These are phyloP conservation scores for Draba incana DNA, from an alignment of 345 rosid genomes.

Conservation along the genomic window DNA sequence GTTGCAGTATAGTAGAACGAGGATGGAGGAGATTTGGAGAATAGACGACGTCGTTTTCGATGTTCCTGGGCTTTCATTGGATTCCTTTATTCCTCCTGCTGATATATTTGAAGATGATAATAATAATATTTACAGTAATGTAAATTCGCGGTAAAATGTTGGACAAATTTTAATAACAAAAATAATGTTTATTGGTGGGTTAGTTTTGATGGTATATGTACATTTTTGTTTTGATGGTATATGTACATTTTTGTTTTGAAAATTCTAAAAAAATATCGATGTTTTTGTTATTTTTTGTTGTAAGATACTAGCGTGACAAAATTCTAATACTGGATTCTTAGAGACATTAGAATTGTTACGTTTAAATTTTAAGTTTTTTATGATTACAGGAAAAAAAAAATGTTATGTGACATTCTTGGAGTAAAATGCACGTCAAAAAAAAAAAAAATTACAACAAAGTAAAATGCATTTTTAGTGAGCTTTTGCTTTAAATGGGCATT, in stretches of 20 bases:
- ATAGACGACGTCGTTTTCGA: constrained; percentile 92
- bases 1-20: constrained; percentile 70
- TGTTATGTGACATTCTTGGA: not conserved
- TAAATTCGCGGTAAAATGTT: constrained; percentile 18
- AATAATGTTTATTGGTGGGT: constrained; percentile 32
- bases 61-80: constrained; percentile 84
- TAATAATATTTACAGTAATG: not conserved
- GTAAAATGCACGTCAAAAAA: not conserved
- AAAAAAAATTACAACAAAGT: too few species aligned
- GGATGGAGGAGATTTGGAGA: constrained; percentile 92
- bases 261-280: not conserved
- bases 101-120: constrained; percentile 58
- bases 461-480: not conserved
- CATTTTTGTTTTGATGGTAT: constrained; percentile 22
- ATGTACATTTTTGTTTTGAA: constrained; percentile 30
- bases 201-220: constrained; percentile 33
- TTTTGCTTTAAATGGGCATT: not conserved
- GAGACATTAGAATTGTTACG: not conserved
- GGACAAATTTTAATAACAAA: constrained; percentile 20
- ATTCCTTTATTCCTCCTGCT: constrained; percentile 93
- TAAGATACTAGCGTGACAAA: not conserved
- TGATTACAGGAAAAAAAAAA: not conserved
- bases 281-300: constrained; percentile 10
- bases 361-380: not conserved
- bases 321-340: not conserved